phyloP scores from a whole-genome alignment of 257 asterid species.

The Avicennia marina region DNA sequence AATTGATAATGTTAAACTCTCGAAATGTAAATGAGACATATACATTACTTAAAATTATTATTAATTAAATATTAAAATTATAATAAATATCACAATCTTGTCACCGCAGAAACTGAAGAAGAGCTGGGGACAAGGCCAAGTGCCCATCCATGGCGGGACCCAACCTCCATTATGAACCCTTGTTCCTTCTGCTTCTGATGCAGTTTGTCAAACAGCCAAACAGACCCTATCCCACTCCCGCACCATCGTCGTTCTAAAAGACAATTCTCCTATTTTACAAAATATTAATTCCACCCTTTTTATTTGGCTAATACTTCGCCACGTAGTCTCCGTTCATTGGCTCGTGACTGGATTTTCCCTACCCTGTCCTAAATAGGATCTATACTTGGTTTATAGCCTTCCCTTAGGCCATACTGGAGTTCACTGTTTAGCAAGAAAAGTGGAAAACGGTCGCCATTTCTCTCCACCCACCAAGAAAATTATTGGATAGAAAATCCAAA shows the following conservation, averaged over 20 bases:
- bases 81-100: too few species aligned
- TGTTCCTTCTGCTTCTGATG: neutral
- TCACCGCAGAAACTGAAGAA: too few species aligned
- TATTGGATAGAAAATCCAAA: neutral
- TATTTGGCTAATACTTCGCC: constrained; percentile 34
- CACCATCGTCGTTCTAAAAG: neutral
- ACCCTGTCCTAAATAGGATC: neutral
- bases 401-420: too few species aligned
- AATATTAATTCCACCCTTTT: neutral
- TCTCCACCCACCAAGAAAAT: neutral
- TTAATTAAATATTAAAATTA: too few species aligned
- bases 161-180: neutral
- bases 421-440: neutral
- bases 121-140: too few species aligned
- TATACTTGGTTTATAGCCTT: neutral
- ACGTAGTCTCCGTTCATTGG: constrained; percentile 32
- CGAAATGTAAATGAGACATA: too few species aligned
- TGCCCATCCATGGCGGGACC: neutral
- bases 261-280: neutral
- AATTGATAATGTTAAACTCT: too few species aligned
- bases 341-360: constrained; percentile 16
- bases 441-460: constrained; percentile 6
- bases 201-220: too few species aligned
- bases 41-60: too few species aligned
- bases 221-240: too few species aligned